phyloP scores from a whole-genome alignment of 768 basidiomycete genomes.

The Podaxis rugospora region DNA sequence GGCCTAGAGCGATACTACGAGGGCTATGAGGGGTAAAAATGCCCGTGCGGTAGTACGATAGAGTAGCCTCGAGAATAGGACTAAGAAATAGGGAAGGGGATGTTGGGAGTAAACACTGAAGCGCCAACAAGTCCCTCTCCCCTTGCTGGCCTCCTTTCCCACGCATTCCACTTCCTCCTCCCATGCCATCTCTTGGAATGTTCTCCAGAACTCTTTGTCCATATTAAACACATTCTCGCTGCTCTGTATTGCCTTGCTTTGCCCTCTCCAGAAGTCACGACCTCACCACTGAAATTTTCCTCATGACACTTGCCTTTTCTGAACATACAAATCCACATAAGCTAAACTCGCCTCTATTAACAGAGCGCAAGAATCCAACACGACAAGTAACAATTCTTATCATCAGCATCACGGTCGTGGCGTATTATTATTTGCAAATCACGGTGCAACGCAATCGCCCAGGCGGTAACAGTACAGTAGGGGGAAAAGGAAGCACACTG shows the following conservation, averaged over 20 bases:
- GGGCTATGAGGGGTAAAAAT: slow-evolving; percentile 36
- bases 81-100: slow-evolving; percentile 47
- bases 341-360: not conserved
- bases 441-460: not conserved
- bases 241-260: not conserved
- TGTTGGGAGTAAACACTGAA: slow-evolving; percentile 34
- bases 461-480: not conserved
- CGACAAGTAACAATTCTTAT: not conserved
- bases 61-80: slow-evolving; percentile 50
- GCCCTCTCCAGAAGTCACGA: not conserved
- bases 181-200: slow-evolving; percentile 24
- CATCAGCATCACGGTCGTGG: not conserved
- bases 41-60: slow-evolving; percentile 30
- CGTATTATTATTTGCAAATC: not conserved
- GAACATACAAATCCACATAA: not conserved
- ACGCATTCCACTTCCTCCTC: slow-evolving; percentile 24
- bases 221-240: not conserved
- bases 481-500: not conserved
- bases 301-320: not conserved
- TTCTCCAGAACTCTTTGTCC: slow-evolving; percentile 15
- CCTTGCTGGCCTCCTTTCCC: slow-evolving; percentile 31
- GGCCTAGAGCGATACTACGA: slow-evolving; percentile 22
- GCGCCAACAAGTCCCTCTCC: slow-evolving; percentile 20
- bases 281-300: not conserved
- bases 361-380: not conserved